These are phyloP conservation scores for Postia placenta DNA, from an alignment of 768 basidiomycete species.

Conservation along the genomic window DNA sequence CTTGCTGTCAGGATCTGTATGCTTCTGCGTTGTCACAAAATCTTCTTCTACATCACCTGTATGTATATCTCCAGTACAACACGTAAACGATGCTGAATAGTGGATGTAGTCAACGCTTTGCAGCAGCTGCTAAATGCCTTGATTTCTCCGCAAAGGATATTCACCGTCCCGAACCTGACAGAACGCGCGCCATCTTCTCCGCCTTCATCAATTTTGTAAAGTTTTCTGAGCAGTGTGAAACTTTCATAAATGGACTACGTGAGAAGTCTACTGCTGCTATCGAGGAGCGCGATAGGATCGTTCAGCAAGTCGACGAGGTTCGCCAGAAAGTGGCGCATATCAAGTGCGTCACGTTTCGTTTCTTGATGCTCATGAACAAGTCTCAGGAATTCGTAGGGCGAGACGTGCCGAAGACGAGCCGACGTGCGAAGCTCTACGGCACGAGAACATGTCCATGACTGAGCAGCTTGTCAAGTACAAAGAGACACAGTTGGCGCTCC, in stretches of 20 bases:
- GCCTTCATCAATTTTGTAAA: slow-evolving; percentile 93
- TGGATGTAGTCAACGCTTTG: slow-evolving; percentile 62
- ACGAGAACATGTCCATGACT: slow-evolving; percentile 56
- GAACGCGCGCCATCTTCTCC: slow-evolving; percentile 71
- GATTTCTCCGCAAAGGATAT: slow-evolving; percentile 78
- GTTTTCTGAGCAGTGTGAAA: slow-evolving; percentile 71
- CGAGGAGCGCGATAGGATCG: slow-evolving; percentile 55
- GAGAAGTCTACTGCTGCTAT: slow-evolving; percentile 51
- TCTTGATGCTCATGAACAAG: slow-evolving; percentile 35
- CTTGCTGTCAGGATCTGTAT: slow-evolving; percentile 55
- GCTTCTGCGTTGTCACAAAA: slow-evolving; percentile 51
- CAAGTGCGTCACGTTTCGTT: slow-evolving; percentile 38
- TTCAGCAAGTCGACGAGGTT: slow-evolving; percentile 40
- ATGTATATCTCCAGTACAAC: slow-evolving; percentile 13
- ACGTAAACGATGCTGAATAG: too few relatives aligned
- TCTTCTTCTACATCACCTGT: slow-evolving; percentile 69
- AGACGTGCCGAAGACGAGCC: slow-evolving; percentile 68
- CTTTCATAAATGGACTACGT: slow-evolving; percentile 56
- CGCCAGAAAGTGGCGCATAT: slow-evolving; percentile 47
- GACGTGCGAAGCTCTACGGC: slow-evolving; percentile 49
- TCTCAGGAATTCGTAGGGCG: slow-evolving; percentile 55
- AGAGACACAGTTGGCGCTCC: slow-evolving; percentile 49
- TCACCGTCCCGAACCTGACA: slow-evolving; percentile 61
- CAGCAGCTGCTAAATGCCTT: slow-evolving; percentile 64
- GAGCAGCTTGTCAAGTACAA: slow-evolving; percentile 67